Evolutionary conservation across 257 asterid genomes (phyloP).

Genomic region (Forsythia suspensa): DNA sequence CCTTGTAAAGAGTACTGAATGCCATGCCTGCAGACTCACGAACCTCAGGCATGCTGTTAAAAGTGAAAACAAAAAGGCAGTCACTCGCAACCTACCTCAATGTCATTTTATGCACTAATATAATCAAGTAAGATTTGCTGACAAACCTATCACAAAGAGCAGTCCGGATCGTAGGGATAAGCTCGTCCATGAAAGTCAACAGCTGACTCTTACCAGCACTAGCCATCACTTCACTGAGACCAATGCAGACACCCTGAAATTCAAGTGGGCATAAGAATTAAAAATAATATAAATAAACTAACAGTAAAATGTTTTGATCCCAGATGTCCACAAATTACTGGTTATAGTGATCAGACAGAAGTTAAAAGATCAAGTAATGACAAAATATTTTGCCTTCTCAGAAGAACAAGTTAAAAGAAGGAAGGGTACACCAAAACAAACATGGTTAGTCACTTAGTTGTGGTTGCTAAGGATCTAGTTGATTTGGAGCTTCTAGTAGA

Average conservation of each 20-base stretch:
- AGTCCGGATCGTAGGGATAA: conserved; percentile 88
- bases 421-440: not conserved
- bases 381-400: not conserved
- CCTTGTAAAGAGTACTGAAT: conserved; percentile 98
- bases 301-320: conserved; percentile 2
- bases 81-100: conserved; percentile 18
- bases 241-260: conserved; percentile 94
- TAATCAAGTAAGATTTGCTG: conserved; percentile 17
- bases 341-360: not conserved
- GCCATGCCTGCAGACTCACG: conserved; percentile 97
- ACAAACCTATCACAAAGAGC: conserved; percentile 97
- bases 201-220: conserved; percentile 96
- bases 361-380: not conserved
- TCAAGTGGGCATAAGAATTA: conserved; percentile 17
- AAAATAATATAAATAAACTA: conserved; percentile 9
- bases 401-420: not conserved
- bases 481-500: not conserved
- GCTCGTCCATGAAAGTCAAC: conserved; percentile 80
- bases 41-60: conserved; percentile 70
- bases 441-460: not conserved
- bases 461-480: not conserved
- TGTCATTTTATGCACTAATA: conserved; percentile 15
- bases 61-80: conserved; percentile 17
- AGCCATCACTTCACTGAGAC: conserved; percentile 97
- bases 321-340: conserved; percentile 1